Percentiles rank a stretch among this genome's conserved stretches.
These are phyloP conservation scores for Tricholoma sp. DNA, from an alignment of 768 basidiomycete species.

Conservation along the genomic window DNA sequence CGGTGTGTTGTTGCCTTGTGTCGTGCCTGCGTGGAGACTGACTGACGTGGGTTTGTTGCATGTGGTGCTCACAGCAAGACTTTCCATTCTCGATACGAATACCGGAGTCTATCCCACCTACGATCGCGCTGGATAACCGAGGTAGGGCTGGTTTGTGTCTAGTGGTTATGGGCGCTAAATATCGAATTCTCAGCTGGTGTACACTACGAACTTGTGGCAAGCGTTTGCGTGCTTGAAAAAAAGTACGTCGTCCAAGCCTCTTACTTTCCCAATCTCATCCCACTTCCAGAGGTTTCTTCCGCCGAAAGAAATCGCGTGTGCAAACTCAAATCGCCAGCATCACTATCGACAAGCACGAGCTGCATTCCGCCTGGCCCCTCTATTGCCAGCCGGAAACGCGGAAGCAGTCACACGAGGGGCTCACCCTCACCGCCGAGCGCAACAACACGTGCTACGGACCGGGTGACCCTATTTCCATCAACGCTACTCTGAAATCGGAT, in stretches of 20 bases:
- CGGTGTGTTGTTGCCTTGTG: constrained; percentile 40
- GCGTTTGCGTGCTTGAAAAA: constrained; percentile 82
- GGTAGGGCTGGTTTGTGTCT: constrained; percentile 35
- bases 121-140: constrained; percentile 70
- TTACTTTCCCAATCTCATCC: neutral
- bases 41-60: neutral
- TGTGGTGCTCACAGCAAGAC: constrained; percentile 55
- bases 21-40: neutral
- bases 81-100: constrained; percentile 88
- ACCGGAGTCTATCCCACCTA: constrained; percentile 89
- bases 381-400: constrained; percentile 77
- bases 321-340: constrained; percentile 65
- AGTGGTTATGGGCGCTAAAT: neutral
- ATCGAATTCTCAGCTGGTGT: constrained; percentile 60
- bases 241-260: constrained; percentile 39
- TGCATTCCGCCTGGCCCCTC: constrained; percentile 91
- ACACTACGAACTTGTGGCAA: constrained; percentile 86
- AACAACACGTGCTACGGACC: constrained; percentile 80
- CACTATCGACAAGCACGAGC: constrained; percentile 88
- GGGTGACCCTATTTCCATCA: constrained; percentile 72
- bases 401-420: constrained; percentile 58
- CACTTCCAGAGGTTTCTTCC: constrained; percentile 67
- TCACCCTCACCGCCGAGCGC: constrained; percentile 74
- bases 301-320: constrained; percentile 69
- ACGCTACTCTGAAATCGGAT: constrained; percentile 70